A percentile compares a stretch with the other conserved stretches of the same genome.
phyloP scores from a whole-genome alignment of 371 early-diverging fungal species.

The Homolaphlyctis polyrhiza region DNA sequence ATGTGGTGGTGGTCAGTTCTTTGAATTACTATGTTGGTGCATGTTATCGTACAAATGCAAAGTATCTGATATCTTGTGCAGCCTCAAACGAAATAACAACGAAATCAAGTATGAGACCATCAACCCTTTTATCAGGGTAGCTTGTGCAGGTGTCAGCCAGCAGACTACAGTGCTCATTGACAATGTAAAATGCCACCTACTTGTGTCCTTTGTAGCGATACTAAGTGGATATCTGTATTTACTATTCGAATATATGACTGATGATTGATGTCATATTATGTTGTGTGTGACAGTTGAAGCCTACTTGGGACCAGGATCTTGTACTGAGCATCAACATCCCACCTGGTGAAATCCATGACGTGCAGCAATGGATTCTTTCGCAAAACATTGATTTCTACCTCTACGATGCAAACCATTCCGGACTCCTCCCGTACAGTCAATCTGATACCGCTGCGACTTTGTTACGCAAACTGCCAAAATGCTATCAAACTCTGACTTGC shows the following conservation, averaged over 20 bases:
- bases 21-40: too few species aligned
- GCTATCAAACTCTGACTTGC: too few species aligned
- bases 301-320: conserved; percentile 36
- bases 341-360: conserved; percentile 32
- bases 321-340: conserved; percentile 25
- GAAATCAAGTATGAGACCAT: conserved; percentile 19
- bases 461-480: too few species aligned
- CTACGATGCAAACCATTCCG: conserved; percentile 23
- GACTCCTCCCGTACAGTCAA: conserved; percentile 16
- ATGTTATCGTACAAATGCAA: too few species aligned
- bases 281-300: conserved; percentile 8
- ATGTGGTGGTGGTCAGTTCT: too few species aligned
- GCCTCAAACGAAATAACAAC: too few species aligned
- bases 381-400: conserved; percentile 26
- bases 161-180: conserved; percentile 27
- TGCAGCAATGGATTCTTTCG: conserved; percentile 30
- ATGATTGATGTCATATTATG: not conserved
- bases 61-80: too few species aligned
- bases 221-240: too few species aligned
- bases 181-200: not conserved
- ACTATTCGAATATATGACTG: not conserved
- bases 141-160: conserved; percentile 17
- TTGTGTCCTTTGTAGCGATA: not conserved
- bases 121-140: conserved; percentile 27
- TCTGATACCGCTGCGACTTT: too few species aligned